A percentile compares a stretch with the other conserved stretches of the same genome.
Evolutionary conservation across 2,329 filamentous ascomycete species (phyloP).

Genomic region (Stenocarpella maydis): DNA sequence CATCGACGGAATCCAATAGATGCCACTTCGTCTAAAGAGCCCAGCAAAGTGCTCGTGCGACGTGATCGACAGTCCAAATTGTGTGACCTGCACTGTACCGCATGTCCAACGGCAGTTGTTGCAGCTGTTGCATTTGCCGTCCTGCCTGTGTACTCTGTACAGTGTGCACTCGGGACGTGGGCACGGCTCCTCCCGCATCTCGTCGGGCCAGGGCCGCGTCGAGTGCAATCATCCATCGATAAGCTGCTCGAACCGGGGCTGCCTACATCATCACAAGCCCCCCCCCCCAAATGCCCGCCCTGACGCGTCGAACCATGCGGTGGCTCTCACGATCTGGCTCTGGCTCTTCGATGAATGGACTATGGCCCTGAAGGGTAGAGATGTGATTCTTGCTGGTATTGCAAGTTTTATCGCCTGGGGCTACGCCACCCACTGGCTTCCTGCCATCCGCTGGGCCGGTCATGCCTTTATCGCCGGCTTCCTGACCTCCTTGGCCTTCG

Average conservation of each 20-base stretch:
- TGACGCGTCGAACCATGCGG: slow-evolving; percentile 32
- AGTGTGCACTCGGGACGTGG: not conserved
- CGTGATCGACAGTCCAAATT: not conserved
- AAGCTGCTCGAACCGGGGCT: slow-evolving; percentile 5
- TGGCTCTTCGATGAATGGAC: slow-evolving; percentile 40
- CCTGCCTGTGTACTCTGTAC: not conserved
- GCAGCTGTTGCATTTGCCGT: not conserved
- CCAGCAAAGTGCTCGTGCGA: not conserved
- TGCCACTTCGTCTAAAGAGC: not conserved
- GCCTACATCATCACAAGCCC: slow-evolving; percentile 30
- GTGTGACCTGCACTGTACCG: not conserved
- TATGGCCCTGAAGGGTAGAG: slow-evolving; percentile 78
- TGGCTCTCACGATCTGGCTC: slow-evolving; percentile 22
- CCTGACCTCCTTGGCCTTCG: slow-evolving; percentile 60
- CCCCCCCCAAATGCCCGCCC: not conserved
- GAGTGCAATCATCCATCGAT: slow-evolving; percentile 32
- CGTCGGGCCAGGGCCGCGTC: not conserved
- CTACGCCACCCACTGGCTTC: slow-evolving; percentile 82
- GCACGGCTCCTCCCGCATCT: not conserved
- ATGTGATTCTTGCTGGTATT: slow-evolving; percentile 73
- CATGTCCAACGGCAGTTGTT: no score
- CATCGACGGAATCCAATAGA: not conserved
- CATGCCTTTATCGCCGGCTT: slow-evolving; percentile 82
- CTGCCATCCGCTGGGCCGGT: slow-evolving; percentile 82
- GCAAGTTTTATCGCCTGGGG: slow-evolving; percentile 87